A percentile compares a stretch with the other conserved stretches of the same genome.
Evolutionary conservation across 176 grass and related monocot species (phyloP).

Genomic region (Leersia perrieri): DNA sequence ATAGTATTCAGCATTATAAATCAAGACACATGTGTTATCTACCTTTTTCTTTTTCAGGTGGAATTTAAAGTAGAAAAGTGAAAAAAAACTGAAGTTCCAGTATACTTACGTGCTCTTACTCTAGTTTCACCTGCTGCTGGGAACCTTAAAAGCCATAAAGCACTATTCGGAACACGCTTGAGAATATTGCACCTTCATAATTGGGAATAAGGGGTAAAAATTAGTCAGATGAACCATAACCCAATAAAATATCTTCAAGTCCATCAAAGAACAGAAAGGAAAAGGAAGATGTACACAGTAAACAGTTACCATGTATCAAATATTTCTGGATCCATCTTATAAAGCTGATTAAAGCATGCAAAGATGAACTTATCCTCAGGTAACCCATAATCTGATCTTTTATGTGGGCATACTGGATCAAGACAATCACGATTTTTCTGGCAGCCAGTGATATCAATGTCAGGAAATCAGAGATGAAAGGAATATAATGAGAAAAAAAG

Average conservation of each 20-base stretch:
- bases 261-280: neutral
- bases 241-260: neutral
- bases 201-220: neutral
- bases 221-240: constrained; percentile 4
- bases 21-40: neutral
- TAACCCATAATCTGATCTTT: constrained; percentile 80
- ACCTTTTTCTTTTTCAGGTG: neutral
- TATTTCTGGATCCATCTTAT: constrained; percentile 96
- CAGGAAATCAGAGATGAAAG: constrained; percentile 1
- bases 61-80: neutral
- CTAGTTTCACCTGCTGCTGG: constrained; percentile 77
- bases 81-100: neutral
- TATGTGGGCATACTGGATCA: constrained; percentile 51
- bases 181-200: constrained; percentile 89
- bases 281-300: neutral
- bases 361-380: constrained; percentile 87
- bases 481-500: neutral
- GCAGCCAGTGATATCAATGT: neutral
- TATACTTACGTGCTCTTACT: constrained; percentile 75
- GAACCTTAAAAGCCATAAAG: constrained; percentile 81
- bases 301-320: constrained; percentile 71
- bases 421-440: constrained; percentile 82
- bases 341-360: constrained; percentile 95
- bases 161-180: constrained; percentile 71
- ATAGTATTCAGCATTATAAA: neutral